Evolutionary conservation across 495 filamentous ascomycete genomes (phyloP).

Genomic region (Penicillium pulvis): DNA sequence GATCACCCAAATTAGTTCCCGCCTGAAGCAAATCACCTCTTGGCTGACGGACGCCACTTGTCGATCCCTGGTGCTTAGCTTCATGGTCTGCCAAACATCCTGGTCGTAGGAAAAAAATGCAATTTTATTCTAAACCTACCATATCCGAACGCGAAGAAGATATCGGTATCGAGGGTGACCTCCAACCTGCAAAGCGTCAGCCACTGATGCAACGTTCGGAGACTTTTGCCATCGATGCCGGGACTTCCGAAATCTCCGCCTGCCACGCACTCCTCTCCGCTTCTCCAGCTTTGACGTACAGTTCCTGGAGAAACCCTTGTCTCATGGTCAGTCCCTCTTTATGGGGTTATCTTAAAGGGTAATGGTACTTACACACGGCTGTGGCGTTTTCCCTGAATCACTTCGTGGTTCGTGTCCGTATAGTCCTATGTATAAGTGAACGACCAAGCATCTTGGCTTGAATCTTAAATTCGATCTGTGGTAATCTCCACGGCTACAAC

Average conservation of each 20-base stretch:
- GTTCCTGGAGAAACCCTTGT: neutral
- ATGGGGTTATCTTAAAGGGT: neutral
- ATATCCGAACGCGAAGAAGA: neutral
- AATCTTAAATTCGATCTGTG: too few species aligned
- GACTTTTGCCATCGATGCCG: neutral
- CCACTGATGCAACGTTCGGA: neutral
- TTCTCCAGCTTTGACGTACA: neutral
- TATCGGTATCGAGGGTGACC: neutral
- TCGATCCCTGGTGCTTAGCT: constrained; percentile 1
- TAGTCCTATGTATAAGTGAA: neutral
- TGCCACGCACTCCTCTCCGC: neutral
- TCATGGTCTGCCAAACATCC: neutral
- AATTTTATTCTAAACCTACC: neutral
- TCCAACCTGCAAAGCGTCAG: neutral
- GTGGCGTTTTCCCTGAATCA: neutral
- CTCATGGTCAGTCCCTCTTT: neutral
- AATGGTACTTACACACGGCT: neutral
- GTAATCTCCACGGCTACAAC: too few species aligned
- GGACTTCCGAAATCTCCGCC: neutral
- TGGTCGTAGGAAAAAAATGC: neutral
- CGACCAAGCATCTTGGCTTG: neutral
- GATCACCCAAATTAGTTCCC: neutral
- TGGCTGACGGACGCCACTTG: constrained; percentile 5
- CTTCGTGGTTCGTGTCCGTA: neutral
- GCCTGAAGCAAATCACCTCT: neutral